These are phyloP conservation scores for Kodamaea suecica DNA, from an alignment of 1,139 yeast genomes.

Conservation along the genomic window DNA sequence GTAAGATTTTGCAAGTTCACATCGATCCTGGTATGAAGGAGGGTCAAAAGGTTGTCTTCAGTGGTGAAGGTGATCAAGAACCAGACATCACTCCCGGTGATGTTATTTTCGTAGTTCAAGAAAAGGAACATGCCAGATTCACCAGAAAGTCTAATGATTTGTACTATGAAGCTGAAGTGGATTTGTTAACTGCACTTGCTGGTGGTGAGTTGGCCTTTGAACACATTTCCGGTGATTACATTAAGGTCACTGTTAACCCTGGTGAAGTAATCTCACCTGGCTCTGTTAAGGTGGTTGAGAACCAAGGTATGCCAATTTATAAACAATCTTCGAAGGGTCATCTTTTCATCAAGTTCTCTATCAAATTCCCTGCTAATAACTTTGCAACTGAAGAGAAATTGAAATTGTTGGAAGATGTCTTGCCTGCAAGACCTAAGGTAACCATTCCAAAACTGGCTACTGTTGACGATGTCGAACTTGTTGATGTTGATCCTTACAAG, in stretches of 20 bases:
- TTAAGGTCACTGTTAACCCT: slow-evolving; percentile 77
- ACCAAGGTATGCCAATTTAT: slow-evolving; percentile 93
- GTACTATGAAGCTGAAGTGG: slow-evolving; percentile 81
- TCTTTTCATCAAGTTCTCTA: slow-evolving; percentile 64
- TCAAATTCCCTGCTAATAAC: slow-evolving; percentile 66
- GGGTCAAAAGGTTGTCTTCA: slow-evolving; percentile 87
- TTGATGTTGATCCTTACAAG: slow-evolving; percentile 59
- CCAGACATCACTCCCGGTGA: slow-evolving; percentile 97
- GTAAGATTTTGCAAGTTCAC: slow-evolving; percentile 91
- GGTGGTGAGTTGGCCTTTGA: slow-evolving; percentile 90
- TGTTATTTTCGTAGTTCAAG: slow-evolving; percentile 86
- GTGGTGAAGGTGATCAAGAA: slow-evolving; percentile 97
- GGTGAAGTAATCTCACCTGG: slow-evolving; percentile 95
- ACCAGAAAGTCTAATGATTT: slow-evolving; percentile 90
- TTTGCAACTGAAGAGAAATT: slow-evolving; percentile 67
- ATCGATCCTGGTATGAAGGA: slow-evolving; percentile 97
- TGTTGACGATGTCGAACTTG: slow-evolving; percentile 80
- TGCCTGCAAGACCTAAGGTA: slow-evolving; percentile 61
- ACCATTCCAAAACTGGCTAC: slow-evolving; percentile 59
- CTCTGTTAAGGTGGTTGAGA: slow-evolving; percentile 73
- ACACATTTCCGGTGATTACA: slow-evolving; percentile 85
- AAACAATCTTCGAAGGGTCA: slow-evolving; percentile 77
- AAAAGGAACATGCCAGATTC: slow-evolving; percentile 78
- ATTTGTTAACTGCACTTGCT: slow-evolving; percentile 88
- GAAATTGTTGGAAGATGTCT: slow-evolving; percentile 58